A percentile compares a stretch with the other conserved stretches of the same genome.
Evolutionary conservation across 2,329 filamentous ascomycete genomes (phyloP).

Genomic region (Trematosphaeria pertusa): DNA sequence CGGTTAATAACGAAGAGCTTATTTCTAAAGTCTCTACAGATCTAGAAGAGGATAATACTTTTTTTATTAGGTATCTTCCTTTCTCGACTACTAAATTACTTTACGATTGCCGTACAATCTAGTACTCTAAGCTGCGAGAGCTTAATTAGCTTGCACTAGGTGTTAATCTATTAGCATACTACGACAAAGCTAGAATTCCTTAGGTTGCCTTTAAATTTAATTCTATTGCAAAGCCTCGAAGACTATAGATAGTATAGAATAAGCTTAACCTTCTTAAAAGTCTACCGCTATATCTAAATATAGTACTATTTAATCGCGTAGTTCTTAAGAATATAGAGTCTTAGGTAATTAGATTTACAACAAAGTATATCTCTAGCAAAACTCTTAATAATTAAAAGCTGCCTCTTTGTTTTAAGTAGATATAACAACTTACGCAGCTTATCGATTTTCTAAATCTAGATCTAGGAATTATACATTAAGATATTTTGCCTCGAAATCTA

Average conservation of each 20-base stretch:
- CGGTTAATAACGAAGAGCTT: slow-evolving; percentile 16
- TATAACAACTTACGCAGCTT: slow-evolving; percentile 9
- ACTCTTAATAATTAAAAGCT: slow-evolving; percentile 1
- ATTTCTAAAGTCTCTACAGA: slow-evolving; percentile 15
- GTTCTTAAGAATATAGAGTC: slow-evolving; percentile 23
- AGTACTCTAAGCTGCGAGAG: slow-evolving; percentile 18
- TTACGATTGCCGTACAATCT: slow-evolving; percentile 11
- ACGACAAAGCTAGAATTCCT: slow-evolving; percentile 10
- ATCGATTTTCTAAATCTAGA: slow-evolving; percentile 30
- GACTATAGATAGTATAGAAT: slow-evolving; percentile 24
- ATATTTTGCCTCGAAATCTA: slow-evolving; percentile 18
- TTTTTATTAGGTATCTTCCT: slow-evolving; percentile 15
- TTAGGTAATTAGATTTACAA: slow-evolving; percentile 5
- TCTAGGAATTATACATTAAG: slow-evolving; percentile 42
- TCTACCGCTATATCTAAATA: slow-evolving; percentile 37
- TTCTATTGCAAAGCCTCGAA: slow-evolving; percentile 9
- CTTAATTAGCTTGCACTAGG: slow-evolving; percentile 16
- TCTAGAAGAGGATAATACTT: slow-evolving; percentile 14
- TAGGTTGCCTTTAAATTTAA: slow-evolving; percentile 17
- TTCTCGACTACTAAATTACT: slow-evolving; percentile 13
- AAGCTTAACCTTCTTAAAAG: slow-evolving; percentile 33
- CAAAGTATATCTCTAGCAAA: slow-evolving; percentile 1
- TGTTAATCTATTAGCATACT: slow-evolving; percentile 14
- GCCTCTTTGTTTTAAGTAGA: slow-evolving; percentile 8
- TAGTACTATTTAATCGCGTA: slow-evolving; percentile 36